These are phyloP conservation scores for Millerozyma acaciae DNA, from an alignment of 805 yeast genomes.

Conservation along the genomic window DNA sequence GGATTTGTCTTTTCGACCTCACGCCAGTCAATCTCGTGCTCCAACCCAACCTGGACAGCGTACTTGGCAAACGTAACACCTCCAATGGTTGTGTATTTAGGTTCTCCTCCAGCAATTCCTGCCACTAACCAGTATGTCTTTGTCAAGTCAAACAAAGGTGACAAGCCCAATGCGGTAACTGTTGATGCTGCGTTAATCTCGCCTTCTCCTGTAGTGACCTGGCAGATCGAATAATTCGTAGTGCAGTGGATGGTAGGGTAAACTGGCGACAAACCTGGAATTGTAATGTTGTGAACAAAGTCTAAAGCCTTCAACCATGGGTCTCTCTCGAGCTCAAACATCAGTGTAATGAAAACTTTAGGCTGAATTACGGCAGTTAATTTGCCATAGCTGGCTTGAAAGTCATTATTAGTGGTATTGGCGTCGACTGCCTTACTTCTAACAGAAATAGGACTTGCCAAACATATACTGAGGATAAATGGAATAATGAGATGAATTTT, in stretches of 20 bases:
- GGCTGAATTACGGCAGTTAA: slow-evolving; percentile 44
- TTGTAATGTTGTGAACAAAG: slow-evolving; percentile 49
- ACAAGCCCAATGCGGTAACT: slow-evolving; percentile 49
- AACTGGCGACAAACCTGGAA: slow-evolving; percentile 64
- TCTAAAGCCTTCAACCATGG: slow-evolving; percentile 50
- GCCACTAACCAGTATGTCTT: slow-evolving; percentile 60
- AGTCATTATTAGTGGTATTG: slow-evolving; percentile 9
- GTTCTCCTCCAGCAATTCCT: slow-evolving; percentile 67
- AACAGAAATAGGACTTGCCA: neutral
- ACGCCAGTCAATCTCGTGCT: slow-evolving; percentile 54
- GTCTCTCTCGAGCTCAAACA: slow-evolving; percentile 50
- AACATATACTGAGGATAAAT: neutral
- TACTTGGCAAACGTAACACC: slow-evolving; percentile 57
- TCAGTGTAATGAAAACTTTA: slow-evolving; percentile 50
- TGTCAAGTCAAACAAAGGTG: slow-evolving; percentile 53
- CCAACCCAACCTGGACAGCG: slow-evolving; percentile 59
- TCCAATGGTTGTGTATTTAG: slow-evolving; percentile 52
- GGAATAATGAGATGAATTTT: neutral
- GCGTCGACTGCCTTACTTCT: slow-evolving; percentile 1
- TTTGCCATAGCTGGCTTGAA: slow-evolving; percentile 24
- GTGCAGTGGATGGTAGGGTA: slow-evolving; percentile 58
- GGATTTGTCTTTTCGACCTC: slow-evolving; percentile 30
- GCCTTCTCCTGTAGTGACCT: slow-evolving; percentile 65
- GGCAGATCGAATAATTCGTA: slow-evolving; percentile 50
- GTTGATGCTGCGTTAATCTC: slow-evolving; percentile 65